These are phyloP conservation scores for Jamesozyma jinghongensis DNA, from an alignment of 805 yeast genomes.

Conservation along the genomic window DNA sequence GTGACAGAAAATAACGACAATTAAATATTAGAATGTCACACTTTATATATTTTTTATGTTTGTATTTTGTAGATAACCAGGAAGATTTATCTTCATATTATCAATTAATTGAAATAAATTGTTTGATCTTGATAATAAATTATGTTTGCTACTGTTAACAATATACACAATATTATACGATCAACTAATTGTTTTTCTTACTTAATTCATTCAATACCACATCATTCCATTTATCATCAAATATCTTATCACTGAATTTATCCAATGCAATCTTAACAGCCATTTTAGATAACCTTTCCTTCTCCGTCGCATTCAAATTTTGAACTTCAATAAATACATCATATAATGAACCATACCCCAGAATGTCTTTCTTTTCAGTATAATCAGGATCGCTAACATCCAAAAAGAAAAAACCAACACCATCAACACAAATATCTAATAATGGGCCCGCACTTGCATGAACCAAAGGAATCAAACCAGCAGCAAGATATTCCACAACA, in stretches of 20 bases:
- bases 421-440: constrained; percentile 69
- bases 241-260: constrained; percentile 54
- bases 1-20: too few species aligned
- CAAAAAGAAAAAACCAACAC: constrained; percentile 68
- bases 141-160: neutral
- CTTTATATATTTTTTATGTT: too few species aligned
- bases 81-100: too few species aligned
- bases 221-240: constrained; percentile 46
- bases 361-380: constrained; percentile 16
- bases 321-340: constrained; percentile 40
- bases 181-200: constrained; percentile 6
- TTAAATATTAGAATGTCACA: too few species aligned
- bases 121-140: too few species aligned
- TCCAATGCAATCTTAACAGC: constrained; percentile 39
- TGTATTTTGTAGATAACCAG: too few species aligned
- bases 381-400: constrained; percentile 67
- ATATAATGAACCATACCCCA: constrained; percentile 30
- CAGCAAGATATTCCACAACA: constrained; percentile 83
- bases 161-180: neutral
- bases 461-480: constrained; percentile 79
- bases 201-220: constrained; percentile 10
- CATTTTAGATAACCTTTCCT: constrained; percentile 35
- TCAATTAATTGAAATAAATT: too few species aligned
- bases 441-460: constrained; percentile 96
- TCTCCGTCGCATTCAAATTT: constrained; percentile 31